phyloP scores from a whole-genome alignment of 2,329 filamentous ascomycete species.

The Colletotrichum spinosum region DNA sequence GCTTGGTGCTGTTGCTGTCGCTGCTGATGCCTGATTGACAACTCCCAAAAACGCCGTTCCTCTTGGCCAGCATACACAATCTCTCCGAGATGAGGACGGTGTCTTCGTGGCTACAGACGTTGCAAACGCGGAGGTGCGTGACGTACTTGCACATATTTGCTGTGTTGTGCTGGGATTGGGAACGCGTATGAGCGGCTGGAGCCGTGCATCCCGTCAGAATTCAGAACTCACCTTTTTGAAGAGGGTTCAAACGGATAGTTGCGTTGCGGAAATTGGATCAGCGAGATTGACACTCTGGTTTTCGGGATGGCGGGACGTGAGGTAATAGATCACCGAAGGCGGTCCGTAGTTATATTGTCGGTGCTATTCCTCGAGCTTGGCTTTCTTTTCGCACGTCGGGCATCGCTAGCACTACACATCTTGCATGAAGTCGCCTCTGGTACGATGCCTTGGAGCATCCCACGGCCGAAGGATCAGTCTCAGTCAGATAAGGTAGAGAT shows the following conservation, averaged over 20 bases:
- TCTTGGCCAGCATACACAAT: slow-evolving; percentile 45
- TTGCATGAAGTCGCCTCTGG: slow-evolving; percentile 1
- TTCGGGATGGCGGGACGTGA: slow-evolving; percentile 1
- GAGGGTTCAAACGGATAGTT: neutral
- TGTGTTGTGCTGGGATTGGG: neutral
- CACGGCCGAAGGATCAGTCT: neutral
- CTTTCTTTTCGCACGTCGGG: neutral
- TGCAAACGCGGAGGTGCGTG: slow-evolving; percentile 50
- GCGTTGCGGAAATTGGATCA: neutral
- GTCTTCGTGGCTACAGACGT: slow-evolving; percentile 47
- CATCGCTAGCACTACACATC: too few species aligned
- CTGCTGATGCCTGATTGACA: slow-evolving; percentile 48
- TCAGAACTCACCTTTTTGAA: neutral
- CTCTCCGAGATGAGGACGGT: slow-evolving; percentile 53
- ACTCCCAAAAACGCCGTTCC: slow-evolving; percentile 49
- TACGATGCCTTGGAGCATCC: neutral
- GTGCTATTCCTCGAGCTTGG: too few species aligned
- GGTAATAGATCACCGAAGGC: neutral
- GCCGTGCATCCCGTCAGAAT: too few species aligned
- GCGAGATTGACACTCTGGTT: neutral
- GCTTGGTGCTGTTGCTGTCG: slow-evolving; percentile 43
- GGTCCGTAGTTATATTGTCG: too few species aligned
- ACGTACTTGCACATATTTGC: slow-evolving; percentile 51
- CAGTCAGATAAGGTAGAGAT: slow-evolving; percentile 1
- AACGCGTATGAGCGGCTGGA: neutral